Evolutionary conservation across 768 basidiomycete genomes (phyloP).

Genomic region (Pleurotus tuber-regium): DNA sequence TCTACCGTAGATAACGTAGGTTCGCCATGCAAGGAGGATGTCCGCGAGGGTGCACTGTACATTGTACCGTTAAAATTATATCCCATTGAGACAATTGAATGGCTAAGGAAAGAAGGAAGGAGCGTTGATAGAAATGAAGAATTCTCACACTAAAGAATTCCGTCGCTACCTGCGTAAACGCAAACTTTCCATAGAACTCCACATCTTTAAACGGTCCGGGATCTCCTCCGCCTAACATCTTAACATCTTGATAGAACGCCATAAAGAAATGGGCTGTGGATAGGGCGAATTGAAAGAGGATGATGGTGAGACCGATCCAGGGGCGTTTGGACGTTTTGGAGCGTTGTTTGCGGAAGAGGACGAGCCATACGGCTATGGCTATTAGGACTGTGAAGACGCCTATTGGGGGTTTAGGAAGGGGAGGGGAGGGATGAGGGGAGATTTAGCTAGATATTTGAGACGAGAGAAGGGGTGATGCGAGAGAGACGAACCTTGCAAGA

Average conservation of each 20-base stretch:
- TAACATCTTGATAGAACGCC: constrained; percentile 8
- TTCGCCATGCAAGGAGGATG: constrained; percentile 7
- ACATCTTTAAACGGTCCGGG: constrained; percentile 1
- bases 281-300: constrained; percentile 7
- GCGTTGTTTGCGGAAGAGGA: constrained; percentile 5
- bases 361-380: constrained; percentile 5
- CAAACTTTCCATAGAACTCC: constrained; percentile 3
- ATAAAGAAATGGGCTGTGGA: constrained; percentile 10
- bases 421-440: not conserved
- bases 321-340: not conserved
- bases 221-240: constrained; percentile 3
- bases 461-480: not conserved
- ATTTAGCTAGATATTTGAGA: not conserved
- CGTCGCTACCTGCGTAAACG: constrained; percentile 6
- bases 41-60: constrained; percentile 1
- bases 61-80: no score
- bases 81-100: no score
- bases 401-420: not conserved
- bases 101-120: not conserved
- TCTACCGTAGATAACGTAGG: constrained; percentile 6
- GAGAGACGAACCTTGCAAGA: not conserved
- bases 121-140: not conserved
- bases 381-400: constrained; percentile 6
- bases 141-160: constrained; percentile 7
- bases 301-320: constrained; percentile 7